A percentile compares a stretch with the other conserved stretches of the same genome.
Evolutionary conservation across 108 stramenopile species (phyloP).

Genomic region (Discostella pseudostelligera): DNA sequence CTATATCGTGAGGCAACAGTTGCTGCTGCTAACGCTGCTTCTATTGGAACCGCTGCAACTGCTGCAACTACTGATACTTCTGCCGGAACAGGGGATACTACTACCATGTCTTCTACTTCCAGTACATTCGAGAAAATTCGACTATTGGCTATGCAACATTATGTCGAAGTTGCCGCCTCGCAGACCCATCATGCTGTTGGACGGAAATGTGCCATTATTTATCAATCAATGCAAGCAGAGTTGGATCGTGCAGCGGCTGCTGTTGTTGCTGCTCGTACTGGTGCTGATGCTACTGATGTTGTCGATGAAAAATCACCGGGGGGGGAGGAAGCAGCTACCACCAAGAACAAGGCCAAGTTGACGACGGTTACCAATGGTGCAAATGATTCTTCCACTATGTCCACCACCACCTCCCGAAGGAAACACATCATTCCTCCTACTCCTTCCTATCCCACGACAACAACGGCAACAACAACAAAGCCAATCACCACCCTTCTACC

Average conservation of each 20-base stretch:
- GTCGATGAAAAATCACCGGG: background rate
- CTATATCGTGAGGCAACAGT: background rate
- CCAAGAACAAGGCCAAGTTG: background rate
- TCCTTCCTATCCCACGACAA: no score
- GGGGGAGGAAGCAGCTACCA: background rate
- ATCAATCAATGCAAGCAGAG: constrained; percentile 14
- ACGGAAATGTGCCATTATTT: constrained; percentile 12
- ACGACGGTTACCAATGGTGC: background rate
- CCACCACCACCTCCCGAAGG: no score
- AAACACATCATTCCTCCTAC: no score
- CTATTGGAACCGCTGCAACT: background rate
- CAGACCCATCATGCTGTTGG: constrained; percentile 9
- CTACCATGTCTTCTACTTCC: background rate
- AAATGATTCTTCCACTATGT: no score
- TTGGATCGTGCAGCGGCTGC: constrained; percentile 17
- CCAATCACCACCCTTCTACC: background rate
- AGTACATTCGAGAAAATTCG: background rate
- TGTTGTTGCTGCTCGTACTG: background rate
- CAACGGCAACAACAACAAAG: no score
- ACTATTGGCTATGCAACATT: constrained; percentile 21
- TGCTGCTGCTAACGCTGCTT: background rate
- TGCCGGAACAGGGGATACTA: background rate
- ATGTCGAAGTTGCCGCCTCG: constrained; percentile 19
- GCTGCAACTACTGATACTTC: background rate
- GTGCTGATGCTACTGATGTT: background rate